Evolutionary conservation across 2,329 filamentous ascomycete genomes (phyloP).

Genomic region (Fusarium kyushuense): DNA sequence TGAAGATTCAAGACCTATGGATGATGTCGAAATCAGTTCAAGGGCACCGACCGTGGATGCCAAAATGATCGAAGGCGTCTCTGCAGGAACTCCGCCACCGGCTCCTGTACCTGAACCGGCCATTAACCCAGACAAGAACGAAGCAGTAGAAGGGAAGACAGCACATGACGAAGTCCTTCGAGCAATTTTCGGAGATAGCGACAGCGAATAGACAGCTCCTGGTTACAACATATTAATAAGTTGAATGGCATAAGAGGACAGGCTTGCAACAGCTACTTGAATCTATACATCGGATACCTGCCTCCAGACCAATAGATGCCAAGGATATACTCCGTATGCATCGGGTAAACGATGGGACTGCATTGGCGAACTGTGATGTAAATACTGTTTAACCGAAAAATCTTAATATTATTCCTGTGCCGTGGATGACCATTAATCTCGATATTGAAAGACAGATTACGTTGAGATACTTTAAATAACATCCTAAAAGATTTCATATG

Average conservation of each 20-base stretch:
- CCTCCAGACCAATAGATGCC: not conserved
- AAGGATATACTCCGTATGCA: not conserved
- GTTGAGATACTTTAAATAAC: not conserved
- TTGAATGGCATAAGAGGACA: not conserved
- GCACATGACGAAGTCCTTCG: conserved; percentile 87
- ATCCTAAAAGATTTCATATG: not conserved
- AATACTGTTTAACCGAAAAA: conserved; percentile 1
- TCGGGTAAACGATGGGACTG: not conserved
- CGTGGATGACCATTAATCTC: not conserved
- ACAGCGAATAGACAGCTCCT: conserved; percentile 66
- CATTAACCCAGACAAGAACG: conserved; percentile 77
- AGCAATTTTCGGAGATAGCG: conserved; percentile 92
- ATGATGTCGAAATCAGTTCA: conserved; percentile 12
- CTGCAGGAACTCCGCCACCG: conserved; percentile 6
- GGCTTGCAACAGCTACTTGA: not conserved
- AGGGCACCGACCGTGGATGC: conserved; percentile 13
- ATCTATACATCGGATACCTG: not conserved
- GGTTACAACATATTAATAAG: not conserved
- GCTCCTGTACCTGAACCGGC: conserved; percentile 45
- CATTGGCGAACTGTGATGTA: not conserved
- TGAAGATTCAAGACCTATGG: conserved; percentile 28
- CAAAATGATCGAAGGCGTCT: conserved; percentile 32
- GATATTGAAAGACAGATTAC: not conserved
- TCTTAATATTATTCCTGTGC: conserved; percentile 1
- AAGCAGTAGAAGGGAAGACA: conserved; percentile 73